Base-by-base conservation (phyloP, 2,329 filamentous ascomycete species). In the Aulographum hederae region DNA sequence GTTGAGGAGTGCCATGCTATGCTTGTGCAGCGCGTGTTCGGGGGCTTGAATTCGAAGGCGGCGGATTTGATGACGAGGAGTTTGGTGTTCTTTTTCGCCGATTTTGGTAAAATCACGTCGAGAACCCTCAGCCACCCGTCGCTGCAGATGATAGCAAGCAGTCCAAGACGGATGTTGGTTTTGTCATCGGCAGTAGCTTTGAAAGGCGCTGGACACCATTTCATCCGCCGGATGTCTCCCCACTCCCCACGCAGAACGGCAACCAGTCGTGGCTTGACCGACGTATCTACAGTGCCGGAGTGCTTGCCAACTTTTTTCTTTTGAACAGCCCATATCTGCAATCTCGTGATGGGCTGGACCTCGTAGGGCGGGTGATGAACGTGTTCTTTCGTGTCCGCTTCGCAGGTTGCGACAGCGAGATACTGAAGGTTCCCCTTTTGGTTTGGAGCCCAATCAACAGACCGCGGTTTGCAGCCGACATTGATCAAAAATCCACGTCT, bases 271-370 rank as follows among this genome's bases (percentile, higher is more conserved):
- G 69, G 68, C 12, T 52, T 41, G 6, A 36, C 41, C 1, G 41
- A 43, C 39, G 54, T 53, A 41, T 68, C 57, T 5, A 69, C 46
- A 2, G 46, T 50, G 11, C 53, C 51, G 1, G 52, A 37, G 12
- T 39, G 34, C 30, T n/a, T 11, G 15, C 29, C 2, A 45, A 41
- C 4, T 46, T 42, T 26, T 45, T 33, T 12, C 44, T 57, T 53
- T 23, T 53, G 49, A 39, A 74, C 67, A 4, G 60, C 52, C 69
- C 69, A 74, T 5, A 75, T 60, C 38, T 73, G 68, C 19, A 74
- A 56, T n/a, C n/a, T n/a, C n/a, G n/a, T n/a, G n/a, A n/a, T n/a
- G n/a, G n/a, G n/a, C 3, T 58, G 59, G 11, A 60, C 57, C 12
- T 61, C 56, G 37, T 58, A 61, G 12, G 57, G 50, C n/a, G n/a